phyloP scores from a whole-genome alignment of 805 yeast genomes.

The Spathaspora boniae region DNA sequence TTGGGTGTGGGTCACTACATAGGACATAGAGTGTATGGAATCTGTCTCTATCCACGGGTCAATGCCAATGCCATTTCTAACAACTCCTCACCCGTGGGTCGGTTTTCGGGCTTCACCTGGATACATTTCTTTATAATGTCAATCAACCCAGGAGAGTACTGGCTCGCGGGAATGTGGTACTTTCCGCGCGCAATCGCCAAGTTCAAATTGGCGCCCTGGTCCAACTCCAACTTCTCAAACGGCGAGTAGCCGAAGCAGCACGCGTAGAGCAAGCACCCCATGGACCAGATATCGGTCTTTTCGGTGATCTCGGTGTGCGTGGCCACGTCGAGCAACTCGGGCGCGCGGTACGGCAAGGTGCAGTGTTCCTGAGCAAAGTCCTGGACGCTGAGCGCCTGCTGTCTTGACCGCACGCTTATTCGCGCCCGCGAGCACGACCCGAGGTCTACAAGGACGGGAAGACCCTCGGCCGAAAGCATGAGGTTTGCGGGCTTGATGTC shows the following conservation, averaged over 20 bases:
- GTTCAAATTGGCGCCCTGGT: constrained; percentile 76
- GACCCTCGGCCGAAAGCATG: constrained; percentile 69
- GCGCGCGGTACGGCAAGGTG: constrained; percentile 84
- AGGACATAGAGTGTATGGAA: too few species aligned
- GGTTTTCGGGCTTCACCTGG: constrained; percentile 51
- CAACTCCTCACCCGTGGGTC: constrained; percentile 66
- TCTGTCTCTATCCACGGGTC: too few species aligned
- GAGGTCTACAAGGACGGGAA: constrained; percentile 78
- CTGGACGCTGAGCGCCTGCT: constrained; percentile 70
- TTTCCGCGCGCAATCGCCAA: constrained; percentile 71
- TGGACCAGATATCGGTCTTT: constrained; percentile 84
- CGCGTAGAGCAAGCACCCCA: constrained; percentile 81
- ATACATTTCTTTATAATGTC: constrained; percentile 59
- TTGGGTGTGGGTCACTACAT: too few species aligned
- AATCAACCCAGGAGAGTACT: constrained; percentile 54
- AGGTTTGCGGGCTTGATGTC: constrained; percentile 89
- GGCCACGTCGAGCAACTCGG: constrained; percentile 78
- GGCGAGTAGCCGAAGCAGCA: constrained; percentile 80
- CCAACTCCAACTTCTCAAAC: constrained; percentile 77
- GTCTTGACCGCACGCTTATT: constrained; percentile 50
- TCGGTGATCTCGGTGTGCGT: constrained; percentile 66
- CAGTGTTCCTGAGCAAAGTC: constrained; percentile 84
- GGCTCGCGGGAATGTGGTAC: constrained; percentile 51
- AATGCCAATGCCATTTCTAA: constrained; percentile 46
- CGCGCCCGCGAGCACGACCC: constrained; percentile 76